Evolutionary conservation across 176 grass and related monocot genomes (phyloP).

Genomic region (Oryza brachyantha): DNA sequence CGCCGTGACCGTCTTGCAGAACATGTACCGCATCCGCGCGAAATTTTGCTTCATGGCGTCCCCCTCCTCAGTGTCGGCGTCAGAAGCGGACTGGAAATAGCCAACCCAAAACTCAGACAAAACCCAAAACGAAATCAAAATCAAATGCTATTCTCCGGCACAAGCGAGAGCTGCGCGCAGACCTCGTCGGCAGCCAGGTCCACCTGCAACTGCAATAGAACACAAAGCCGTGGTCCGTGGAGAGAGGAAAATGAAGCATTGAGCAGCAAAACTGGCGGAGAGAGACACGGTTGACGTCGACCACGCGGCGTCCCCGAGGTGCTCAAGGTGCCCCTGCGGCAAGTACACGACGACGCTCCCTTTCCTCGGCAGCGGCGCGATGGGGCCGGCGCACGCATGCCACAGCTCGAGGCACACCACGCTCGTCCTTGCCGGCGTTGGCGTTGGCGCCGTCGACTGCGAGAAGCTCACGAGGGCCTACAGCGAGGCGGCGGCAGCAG

Average conservation of each 20-base stretch:
- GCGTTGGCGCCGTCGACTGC: background rate
- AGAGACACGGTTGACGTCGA: constrained; percentile 27
- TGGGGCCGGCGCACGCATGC: constrained; percentile 85
- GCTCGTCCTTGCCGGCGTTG: background rate
- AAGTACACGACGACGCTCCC: constrained; percentile 81
- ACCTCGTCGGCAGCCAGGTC: constrained; percentile 81
- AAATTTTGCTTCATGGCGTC: constrained; percentile 45
- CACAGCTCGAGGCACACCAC: constrained; percentile 73
- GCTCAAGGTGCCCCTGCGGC: constrained; percentile 72
- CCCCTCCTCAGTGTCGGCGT: constrained; percentile 50
- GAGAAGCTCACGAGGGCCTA: constrained; percentile 3
- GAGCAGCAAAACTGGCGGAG: background rate
- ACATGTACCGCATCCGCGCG: constrained; percentile 83
- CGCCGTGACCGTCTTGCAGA: constrained; percentile 97
- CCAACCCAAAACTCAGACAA: background rate
- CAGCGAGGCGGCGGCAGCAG: too few species aligned
- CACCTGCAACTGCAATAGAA: constrained; percentile 65
- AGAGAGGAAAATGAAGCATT: background rate
- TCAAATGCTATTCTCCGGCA: constrained; percentile 31
- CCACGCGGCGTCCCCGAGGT: constrained; percentile 31
- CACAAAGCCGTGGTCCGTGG: background rate
- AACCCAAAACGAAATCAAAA: background rate
- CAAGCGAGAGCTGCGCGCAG: constrained; percentile 79
- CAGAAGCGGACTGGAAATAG: too few species aligned
- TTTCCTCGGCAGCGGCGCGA: too few species aligned